Base-by-base conservation (phyloP, 2,329 filamentous ascomycete genomes). In the Beauveria rudraprayagi region DNA sequence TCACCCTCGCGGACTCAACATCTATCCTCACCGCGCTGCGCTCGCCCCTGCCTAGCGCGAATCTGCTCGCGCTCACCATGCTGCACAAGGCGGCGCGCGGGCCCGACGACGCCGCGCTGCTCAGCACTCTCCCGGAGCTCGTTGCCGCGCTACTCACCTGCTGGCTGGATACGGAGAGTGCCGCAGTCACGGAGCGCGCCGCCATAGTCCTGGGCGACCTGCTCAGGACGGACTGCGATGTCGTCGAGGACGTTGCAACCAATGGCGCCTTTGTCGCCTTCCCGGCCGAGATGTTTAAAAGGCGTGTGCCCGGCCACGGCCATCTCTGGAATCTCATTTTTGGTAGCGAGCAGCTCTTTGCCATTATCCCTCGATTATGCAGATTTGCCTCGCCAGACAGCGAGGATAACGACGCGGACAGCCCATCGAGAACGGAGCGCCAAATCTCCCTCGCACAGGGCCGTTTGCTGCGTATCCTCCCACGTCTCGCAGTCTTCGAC, bases 21-120 rank as follows among this genome's bases (percentile, higher is more conserved):
- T 74, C 78, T 16, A 70, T 87, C 3, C 71, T 83, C 53, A 74
- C 76, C 43, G 83, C 83, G 26, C 74, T 87, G 17, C 70, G 71
- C 52, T 84, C 83, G 1, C 78, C 81, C 1, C 75, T 82, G 0
- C 77, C 83, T 0, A 80, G 82, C 2, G 82, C 81, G 34, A 84
- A 84, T 67, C 72, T 85, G 17, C 79, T 87, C 26, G 83, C 78
- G 66, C 76, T 87, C 65, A 72, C 77, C 58, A 75, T 87, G 59
- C 67, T 87, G 30, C 74, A 80, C 63, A 87, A 86, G 66, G 83
- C 82, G 4, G 72, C 80, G 24, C 69, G 70, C 17, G 73, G 73
- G 3, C 77, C 81, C 14, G 69, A 74, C 56, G 80, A 84, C 55
- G 77, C 78, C 37, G 76, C 78, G 43, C 77, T 80, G 40, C 70